Evolutionary conservation across 176 grass and related monocot genomes (phyloP).

Genomic region (Musa acuminata): DNA sequence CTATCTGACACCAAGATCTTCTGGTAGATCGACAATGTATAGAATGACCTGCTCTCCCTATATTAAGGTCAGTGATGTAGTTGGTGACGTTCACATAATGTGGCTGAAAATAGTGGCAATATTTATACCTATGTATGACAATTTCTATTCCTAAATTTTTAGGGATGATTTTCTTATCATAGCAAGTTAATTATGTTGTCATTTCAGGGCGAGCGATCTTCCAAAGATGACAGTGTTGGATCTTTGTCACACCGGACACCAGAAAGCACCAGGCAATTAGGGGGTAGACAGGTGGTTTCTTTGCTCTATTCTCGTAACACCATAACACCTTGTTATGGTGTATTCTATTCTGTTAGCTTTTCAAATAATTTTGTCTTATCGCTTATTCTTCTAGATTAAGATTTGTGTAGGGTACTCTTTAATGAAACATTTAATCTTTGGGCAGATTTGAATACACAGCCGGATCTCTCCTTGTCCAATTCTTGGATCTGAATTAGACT

Average conservation of each 20-base stretch:
- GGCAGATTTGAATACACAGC: too few species aligned
- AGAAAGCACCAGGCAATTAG: slow-evolving; percentile 15
- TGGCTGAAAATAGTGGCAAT: slow-evolving; percentile 3
- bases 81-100: background rate
- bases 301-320: background rate
- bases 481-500: too few species aligned
- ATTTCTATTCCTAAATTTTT: slow-evolving; percentile 5
- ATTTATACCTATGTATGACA: background rate
- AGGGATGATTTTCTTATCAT: slow-evolving; percentile 1
- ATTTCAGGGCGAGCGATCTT: slow-evolving; percentile 33
- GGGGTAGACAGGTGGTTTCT: slow-evolving; percentile 42
- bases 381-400: too few species aligned
- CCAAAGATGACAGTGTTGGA: slow-evolving; percentile 23
- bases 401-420: background rate
- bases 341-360: background rate
- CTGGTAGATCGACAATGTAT: slow-evolving; percentile 44
- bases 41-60: slow-evolving; percentile 50
- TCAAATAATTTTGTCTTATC: background rate
- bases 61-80: slow-evolving; percentile 33
- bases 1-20: slow-evolving; percentile 25
- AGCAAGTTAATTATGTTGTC: slow-evolving; percentile 3
- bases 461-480: too few species aligned
- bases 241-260: slow-evolving; percentile 24
- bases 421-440: too few species aligned
- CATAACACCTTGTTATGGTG: too few species aligned